These are phyloP conservation scores for Cucurbita moschata DNA, from an alignment of 306 rosid species.

Conservation along the genomic window DNA sequence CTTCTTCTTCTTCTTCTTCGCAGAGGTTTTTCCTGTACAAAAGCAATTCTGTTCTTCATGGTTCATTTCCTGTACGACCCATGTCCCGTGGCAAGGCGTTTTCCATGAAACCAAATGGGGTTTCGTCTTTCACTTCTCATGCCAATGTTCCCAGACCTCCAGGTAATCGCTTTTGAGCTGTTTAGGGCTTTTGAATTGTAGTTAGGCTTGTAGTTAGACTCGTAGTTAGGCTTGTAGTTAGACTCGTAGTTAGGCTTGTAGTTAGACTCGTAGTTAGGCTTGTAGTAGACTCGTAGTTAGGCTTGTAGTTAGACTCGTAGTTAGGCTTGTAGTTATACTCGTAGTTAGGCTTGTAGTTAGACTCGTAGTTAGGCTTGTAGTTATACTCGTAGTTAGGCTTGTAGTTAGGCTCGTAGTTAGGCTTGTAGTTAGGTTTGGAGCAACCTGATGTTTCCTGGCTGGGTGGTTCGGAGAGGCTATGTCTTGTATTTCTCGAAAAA, in stretches of 20 bases:
- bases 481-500: too few relatives aligned
- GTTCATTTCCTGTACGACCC: constrained; percentile 26
- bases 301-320: background rate
- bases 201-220: background rate
- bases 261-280: too few relatives aligned
- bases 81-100: constrained; percentile 17
- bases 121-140: constrained; percentile 23
- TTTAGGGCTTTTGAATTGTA: background rate
- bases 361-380: too few relatives aligned
- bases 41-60: constrained; percentile 16
- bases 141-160: constrained; percentile 19
- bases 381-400: too few relatives aligned
- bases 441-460: background rate
- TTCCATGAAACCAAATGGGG: constrained; percentile 49
- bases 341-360: too few relatives aligned
- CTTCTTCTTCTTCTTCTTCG: background rate
- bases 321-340: too few relatives aligned
- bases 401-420: too few relatives aligned
- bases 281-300: too few relatives aligned
- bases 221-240: too few relatives aligned
- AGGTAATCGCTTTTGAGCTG: background rate
- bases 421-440: background rate
- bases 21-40: constrained; percentile 14
- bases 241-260: too few relatives aligned
- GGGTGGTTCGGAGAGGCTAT: background rate